Evolutionary conservation across 164 flowering plant genomes (phyloP), one percentile per base, ranked within the genome.

Genomic region (Houttuynia cordata): DNA sequence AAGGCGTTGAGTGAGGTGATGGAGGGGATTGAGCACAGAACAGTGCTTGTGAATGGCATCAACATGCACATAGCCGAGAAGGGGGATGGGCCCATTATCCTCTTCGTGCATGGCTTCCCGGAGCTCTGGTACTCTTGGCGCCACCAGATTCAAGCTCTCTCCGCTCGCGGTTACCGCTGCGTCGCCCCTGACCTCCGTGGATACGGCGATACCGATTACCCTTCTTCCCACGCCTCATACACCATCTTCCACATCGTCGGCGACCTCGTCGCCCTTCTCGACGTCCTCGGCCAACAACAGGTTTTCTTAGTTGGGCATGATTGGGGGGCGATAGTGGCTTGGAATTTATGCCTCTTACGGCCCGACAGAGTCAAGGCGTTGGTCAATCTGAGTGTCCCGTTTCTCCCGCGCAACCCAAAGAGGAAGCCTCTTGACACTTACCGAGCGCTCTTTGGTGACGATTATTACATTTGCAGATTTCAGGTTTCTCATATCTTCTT

Each of bases 281-380:
- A 87, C 61, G 64, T 67, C 4, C 73, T 86, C 18, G 89, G 69
- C 69, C 55, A 66, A 53, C 62, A 67, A 15, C 61, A 80, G 77
- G 97, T 84, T 39, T 84, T 84, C 61, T 82, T 88, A 25, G 97
- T 87, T 18, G 96, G 79, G 0, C 93, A 87, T 56, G 96, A 91
- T 59, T 87, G 87, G 93, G 97, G 97, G 0, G 93, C 97, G 0
- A 0, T 61, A 15, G 58, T 86, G 2, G 90, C 87, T 15, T 91
- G 97, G 97, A 14, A 65, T 50, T 62, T 91, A 20, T 78, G 86
- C 65, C 54, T 81, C 69, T 77, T 69, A 45, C 65, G 97, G 8
- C 96, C 97, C 0, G 97, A 91, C 61, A 68, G 73, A 40, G 86
- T 88, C n/a, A 83, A 76, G 73, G 97, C 93, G n/a, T 58, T 90